Evolutionary conservation across 768 basidiomycete species (phyloP).

Genomic region (Psilocybe cubensis): DNA sequence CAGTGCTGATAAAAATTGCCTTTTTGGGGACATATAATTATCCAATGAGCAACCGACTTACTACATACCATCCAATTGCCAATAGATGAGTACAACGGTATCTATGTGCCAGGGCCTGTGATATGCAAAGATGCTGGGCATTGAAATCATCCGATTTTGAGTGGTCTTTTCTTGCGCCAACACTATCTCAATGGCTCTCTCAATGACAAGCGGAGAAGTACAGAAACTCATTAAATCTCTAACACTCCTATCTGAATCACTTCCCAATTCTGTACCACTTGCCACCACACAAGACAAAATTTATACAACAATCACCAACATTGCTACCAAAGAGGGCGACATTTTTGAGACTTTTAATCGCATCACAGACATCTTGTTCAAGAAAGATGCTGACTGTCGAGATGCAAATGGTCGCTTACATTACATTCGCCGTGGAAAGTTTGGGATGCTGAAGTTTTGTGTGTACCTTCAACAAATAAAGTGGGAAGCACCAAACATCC

Average conservation of each 20-base stretch:
- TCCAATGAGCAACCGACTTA: no score
- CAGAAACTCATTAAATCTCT: no score
- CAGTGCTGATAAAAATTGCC: no score
- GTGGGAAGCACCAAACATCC: background rate
- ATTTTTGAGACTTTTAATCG: slow-evolving; percentile 9
- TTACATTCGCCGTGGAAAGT: background rate
- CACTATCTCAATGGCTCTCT: no score
- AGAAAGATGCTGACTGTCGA: slow-evolving; percentile 2
- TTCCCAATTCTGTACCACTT: background rate
- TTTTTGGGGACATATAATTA: no score
- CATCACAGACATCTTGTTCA: slow-evolving; percentile 12
- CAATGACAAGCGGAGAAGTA: no score
- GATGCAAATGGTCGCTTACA: slow-evolving; percentile 1
- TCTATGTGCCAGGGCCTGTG: no score
- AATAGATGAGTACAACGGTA: no score
- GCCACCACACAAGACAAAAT: background rate
- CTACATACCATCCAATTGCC: no score
- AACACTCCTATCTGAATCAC: background rate
- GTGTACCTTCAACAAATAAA: slow-evolving; percentile 3
- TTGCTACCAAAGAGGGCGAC: background rate
- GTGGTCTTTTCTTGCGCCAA: no score
- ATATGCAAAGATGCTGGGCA: no score
- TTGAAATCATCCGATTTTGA: no score
- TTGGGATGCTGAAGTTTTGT: slow-evolving; percentile 1
- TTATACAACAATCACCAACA: background rate